Percentiles rank a stretch among this genome's conserved stretches.
These are phyloP conservation scores for Neonectria neomacrospora DNA, from an alignment of 2,329 filamentous ascomycete genomes.

Conservation along the genomic window DNA sequence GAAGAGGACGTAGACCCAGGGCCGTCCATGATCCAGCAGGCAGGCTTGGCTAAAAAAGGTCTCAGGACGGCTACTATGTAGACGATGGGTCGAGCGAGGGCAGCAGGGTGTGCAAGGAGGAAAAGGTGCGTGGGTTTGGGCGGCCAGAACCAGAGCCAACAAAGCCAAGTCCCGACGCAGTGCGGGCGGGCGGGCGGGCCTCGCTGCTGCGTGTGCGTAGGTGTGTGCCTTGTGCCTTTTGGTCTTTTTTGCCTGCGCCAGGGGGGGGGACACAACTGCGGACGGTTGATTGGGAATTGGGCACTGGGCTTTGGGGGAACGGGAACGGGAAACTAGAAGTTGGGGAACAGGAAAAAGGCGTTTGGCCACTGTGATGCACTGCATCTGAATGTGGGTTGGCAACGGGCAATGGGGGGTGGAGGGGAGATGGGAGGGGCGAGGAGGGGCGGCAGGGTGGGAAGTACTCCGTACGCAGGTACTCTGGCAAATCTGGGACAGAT, in stretches of 20 bases:
- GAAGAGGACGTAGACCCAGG: slow-evolving; percentile 50
- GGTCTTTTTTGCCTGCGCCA: slow-evolving; percentile 7
- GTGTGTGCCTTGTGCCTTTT: slow-evolving; percentile 16
- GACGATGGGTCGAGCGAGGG: slow-evolving; percentile 43
- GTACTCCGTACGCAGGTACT: slow-evolving; percentile 24
- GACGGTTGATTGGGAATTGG: background rate
- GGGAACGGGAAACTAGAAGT: slow-evolving; percentile 26
- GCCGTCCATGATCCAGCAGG: slow-evolving; percentile 59
- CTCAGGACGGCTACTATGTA: slow-evolving; percentile 43
- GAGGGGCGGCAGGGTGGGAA: slow-evolving; percentile 20
- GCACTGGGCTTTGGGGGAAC: slow-evolving; percentile 19
- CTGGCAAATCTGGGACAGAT: slow-evolving; percentile 16
- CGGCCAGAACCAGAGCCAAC: slow-evolving; percentile 37
- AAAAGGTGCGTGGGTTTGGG: slow-evolving; percentile 34
- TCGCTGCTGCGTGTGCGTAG: slow-evolving; percentile 22
- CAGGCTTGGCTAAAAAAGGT: slow-evolving; percentile 45
- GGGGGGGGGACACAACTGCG: background rate
- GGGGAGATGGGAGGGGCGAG: slow-evolving; percentile 29
- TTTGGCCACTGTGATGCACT: slow-evolving; percentile 24
- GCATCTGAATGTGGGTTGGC: slow-evolving; percentile 14
- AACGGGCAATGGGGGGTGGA: slow-evolving; percentile 19
- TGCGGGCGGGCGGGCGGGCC: slow-evolving; percentile 30
- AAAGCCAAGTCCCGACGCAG: slow-evolving; percentile 39
- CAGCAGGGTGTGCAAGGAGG: slow-evolving; percentile 43
- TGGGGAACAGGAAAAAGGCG: slow-evolving; percentile 19